A percentile compares a stretch with the other conserved stretches of the same genome.
These are phyloP conservation scores for Sphagnum contortum DNA, from an alignment of 225 moss, liverwort and hornwort genomes.

Conservation along the genomic window DNA sequence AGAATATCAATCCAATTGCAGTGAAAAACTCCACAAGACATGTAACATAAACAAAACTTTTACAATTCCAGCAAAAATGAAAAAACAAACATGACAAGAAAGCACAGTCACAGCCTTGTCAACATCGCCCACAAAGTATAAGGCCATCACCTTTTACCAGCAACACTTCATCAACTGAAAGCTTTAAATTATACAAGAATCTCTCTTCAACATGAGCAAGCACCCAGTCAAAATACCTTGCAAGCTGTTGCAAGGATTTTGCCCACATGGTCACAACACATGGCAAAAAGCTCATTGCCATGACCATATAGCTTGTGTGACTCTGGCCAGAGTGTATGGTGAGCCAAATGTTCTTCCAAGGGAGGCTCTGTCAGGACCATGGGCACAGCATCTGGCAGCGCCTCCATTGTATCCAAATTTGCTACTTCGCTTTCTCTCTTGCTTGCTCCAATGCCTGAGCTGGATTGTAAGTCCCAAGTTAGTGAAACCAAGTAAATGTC, in stretches of 20 bases:
- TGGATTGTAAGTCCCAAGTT: background rate
- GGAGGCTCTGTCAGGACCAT: slow-evolving; percentile 75
- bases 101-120: too few species aligned
- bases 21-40: too few species aligned
- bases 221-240: slow-evolving; percentile 47
- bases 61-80: too few species aligned
- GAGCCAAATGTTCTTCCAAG: slow-evolving; percentile 87
- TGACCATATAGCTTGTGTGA: slow-evolving; percentile 92
- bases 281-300: slow-evolving; percentile 87
- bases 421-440: slow-evolving; percentile 25
- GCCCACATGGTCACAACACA: slow-evolving; percentile 77
- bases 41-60: too few species aligned
- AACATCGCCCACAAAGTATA: too few species aligned
- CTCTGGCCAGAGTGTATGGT: slow-evolving; percentile 97
- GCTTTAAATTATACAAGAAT: too few species aligned
- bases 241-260: slow-evolving; percentile 82
- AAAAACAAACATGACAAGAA: too few species aligned
- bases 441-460: slow-evolving; percentile 19
- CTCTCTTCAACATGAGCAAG: too few species aligned
- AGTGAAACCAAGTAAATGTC: too few species aligned
- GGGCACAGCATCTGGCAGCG: slow-evolving; percentile 73
- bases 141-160: too few species aligned
- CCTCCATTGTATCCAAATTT: slow-evolving; percentile 53
- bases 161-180: too few species aligned
- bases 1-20: too few species aligned